Base-by-base conservation (phyloP, 2,329 filamentous ascomycete genomes). In the Fusarium sp. region DNA sequence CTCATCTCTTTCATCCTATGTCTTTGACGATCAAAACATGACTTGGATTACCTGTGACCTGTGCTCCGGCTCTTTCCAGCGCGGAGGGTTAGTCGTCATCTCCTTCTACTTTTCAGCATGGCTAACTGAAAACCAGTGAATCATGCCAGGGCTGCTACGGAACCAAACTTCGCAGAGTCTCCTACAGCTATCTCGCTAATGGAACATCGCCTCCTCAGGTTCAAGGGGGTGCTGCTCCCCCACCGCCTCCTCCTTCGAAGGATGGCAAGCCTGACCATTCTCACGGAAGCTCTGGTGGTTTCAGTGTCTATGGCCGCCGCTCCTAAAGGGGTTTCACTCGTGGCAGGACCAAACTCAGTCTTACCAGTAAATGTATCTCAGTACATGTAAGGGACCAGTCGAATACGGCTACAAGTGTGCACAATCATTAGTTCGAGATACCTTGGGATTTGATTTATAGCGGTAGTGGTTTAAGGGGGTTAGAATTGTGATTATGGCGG, bases 21-120 rank as follows among this genome's bases (percentile, higher is more conserved):
- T 62, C 48, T 74, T 73, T 56, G 71, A 73, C 49, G 69, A 74
- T 14, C 37, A 74, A 41, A 64, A 64, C 43, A 73, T 74, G 71
- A 74, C 71, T 18, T 74, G 67, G 71, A 74, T 74, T 46, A 74
- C 72, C 11, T 74, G 72, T 34, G 69, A 74, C 58, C 41, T 73
- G 18, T 74, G 72, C 58, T 64, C 60, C 16, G 72, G 72, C 18
- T 74, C 72, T 6, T 74, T 74, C 34, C 65, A 70, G 25, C 68
- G 72, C 14, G 48, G 52, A 34, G 59, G 57, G 72, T 74, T 50
- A 19, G 72, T 65, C 26, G 1, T 7, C 23, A 28, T 46, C 18
- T 23, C 23, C 25, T 4, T 16, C 13, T 37, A 7, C 6, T 19
- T 4, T 34, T 39, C 7, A 39, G 11, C 5, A 9, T 51, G 12